Base-by-base conservation (phyloP, 768 basidiomycete genomes). In the Trametes meyenii region DNA sequence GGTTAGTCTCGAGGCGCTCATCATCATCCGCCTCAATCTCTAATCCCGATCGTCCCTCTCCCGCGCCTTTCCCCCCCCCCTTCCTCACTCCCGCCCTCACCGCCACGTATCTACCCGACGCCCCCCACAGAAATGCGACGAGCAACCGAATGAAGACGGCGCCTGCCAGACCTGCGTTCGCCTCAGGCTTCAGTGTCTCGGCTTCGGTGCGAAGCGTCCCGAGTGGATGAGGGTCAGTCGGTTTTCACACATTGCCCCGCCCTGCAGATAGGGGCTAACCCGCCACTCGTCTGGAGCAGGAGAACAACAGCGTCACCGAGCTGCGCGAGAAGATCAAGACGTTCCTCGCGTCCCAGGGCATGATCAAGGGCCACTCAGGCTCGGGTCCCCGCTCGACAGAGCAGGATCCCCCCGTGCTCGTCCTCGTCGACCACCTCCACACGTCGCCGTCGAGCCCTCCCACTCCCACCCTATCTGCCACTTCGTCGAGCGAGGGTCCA, bases 321-420 rank as follows among this genome's bases (percentile, higher is more conserved):
- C 76, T 91, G 42, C 82, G 90, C 56, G 89, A 90, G 67, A 89
- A 85, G 75, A 92, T 92, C 70, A 93, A 92, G 76, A 75, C 76
- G 1, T 90, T 90, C 69, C 81, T 93, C 23, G 89, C 89, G 0
- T 83, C 89, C 0, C 89, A 92, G 72, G 91, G 91, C 50, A 90
- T 92, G 89, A 92, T 94, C 74, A 93, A 93, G 75, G 92, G 92
- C 29, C 90, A 92, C 68, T 88, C 91, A 19, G 88, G 88, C 58
- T 77, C 87, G 26, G 86, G 84, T 1, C 80, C 87, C 19, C 85
- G 87, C 45, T 74, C 78, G 21, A 69, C 78, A 38, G 87, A 87
- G 1, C 82, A 81, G 17, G 85, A 85, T 36, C 81, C 79, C 14
- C 81, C 81, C 46, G 78, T 87, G 58, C 78, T 90, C 63, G 73